Evolutionary conservation across 1,284 basidiomycete species (phyloP), one percentile per base, ranked within the genome.

Genomic region (Vanrija humicola): DNA sequence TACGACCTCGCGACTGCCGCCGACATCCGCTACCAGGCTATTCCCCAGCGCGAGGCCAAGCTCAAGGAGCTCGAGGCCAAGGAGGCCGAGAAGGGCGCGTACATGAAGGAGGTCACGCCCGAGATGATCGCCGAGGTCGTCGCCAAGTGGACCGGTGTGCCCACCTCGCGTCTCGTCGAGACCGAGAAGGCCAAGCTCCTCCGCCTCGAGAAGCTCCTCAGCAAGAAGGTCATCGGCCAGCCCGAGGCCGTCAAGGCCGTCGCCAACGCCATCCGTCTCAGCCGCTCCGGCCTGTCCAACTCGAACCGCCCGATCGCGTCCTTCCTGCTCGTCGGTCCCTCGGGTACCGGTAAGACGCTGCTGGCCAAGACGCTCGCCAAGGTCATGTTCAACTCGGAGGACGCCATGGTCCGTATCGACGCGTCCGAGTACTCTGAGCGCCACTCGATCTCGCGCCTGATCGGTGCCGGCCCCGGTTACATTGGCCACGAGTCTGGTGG

Each of bases 21-120:
- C 50, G 95, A 98, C 63, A 77, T 98, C 59, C 86, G 88, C 52
- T 96, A 93, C 78, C 92, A 90, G 70, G 93, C 93, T 10, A 83
- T 98, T 43, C 95, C 96, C 14, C 90, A 98, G 66, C 81, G 95
- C n/a, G 86, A 92, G 71, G 76, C 80, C 52, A 85, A 86, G 48
- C 82, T 97, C 56, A 74, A 75, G 52, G 67, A 75, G 56, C 74
- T 83, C 38, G 81, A 83, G 67, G 65, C 75, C 40, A 81, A 80
- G 65, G 78, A 79, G 58, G 75, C 71, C 44, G 78, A 79, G 55
- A 77, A 64, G 63, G 69, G 59, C 64, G 74, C 75, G 8, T 68
- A 72, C 9, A 73, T 71, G 25, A 68, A 70, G 51, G 63, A 70
- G 47, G 77, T 83, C 44, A 78, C 75, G 0, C 78, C 79, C 15